Evolutionary conservation across 768 basidiomycete species (phyloP), one percentile per base, ranked within the genome.

Genomic region (Leccinum disarticulatum): DNA sequence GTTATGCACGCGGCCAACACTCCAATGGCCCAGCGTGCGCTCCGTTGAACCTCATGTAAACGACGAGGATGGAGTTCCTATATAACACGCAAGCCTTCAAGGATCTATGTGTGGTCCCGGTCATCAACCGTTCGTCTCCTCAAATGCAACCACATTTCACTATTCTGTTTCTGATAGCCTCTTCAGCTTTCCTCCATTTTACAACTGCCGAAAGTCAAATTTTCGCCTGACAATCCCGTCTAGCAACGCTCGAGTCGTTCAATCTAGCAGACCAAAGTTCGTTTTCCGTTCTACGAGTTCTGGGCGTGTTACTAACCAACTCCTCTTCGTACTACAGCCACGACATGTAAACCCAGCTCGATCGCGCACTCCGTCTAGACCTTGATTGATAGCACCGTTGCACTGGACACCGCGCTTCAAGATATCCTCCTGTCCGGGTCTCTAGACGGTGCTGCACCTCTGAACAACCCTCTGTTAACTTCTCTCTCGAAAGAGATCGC

Each of bases 341-440:
- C 27, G 1, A n/a, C 53, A 15, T 48, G 43, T 9, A 10, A 38
- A 47, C 55, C 1, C 9, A 28, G 10, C 27, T 48, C 38, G 17
- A 56, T 61, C 10, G 3, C 52, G n/a, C 27, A 17, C 48, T 52
- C 57, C 49, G 31, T 67, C 4, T 58, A 58, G 52, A 57, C 27
- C 25, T 14, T 58, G 49, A n/a, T 56, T 38, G 38, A 54, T 43
- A 57, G 17, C n/a, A 52, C 56, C 8, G 9, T 48, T 15, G 27
- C 54, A 11, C 27, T 58, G 27, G 43, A 49, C 22, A 50, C n/a
- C 7, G 14, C 7, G 6, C 27, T 67, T 17, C 4, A 55, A 1
- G 35, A 52, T 6, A 10, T 33, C 2, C 22, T 61, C 36, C 36
- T 46, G 13, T 59, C 52, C 3, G 38, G 46, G 8, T 57, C 55